Conservation (phyloP, 1,284 basidiomycete genomes). For the Leccinum fallax region DNA sequence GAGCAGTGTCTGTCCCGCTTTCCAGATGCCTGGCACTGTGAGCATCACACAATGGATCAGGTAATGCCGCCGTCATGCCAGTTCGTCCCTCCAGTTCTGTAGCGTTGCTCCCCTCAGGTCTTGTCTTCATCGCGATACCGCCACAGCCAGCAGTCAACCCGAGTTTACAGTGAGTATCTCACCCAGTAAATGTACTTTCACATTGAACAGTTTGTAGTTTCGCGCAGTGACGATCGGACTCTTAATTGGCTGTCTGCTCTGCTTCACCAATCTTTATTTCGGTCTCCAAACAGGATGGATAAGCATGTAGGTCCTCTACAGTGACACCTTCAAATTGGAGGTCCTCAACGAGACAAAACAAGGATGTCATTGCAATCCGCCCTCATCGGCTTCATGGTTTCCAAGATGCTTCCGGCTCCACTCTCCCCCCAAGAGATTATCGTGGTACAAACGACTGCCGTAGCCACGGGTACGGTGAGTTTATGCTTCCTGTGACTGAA, state of each 20-base stretch:
- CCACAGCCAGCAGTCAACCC: constrained; percentile 6
- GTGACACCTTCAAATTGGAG: not conserved
- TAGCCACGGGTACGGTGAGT: constrained; percentile 79
- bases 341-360: constrained; percentile 7
- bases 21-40: constrained; percentile 13
- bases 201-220: constrained; percentile 23
- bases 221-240: constrained; percentile 60
- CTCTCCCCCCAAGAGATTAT: constrained; percentile 90
- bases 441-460: constrained; percentile 93
- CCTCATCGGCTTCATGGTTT: constrained; percentile 88
- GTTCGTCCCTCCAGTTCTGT: not conserved
- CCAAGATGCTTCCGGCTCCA: constrained; percentile 69
- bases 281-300: constrained; percentile 81
- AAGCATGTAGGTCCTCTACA: constrained; percentile 52
- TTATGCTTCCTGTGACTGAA: not conserved
- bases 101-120: constrained; percentile 8
- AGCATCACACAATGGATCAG: constrained; percentile 24
- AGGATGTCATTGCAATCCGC: constrained; percentile 98
- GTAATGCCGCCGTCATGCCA: constrained; percentile 15
- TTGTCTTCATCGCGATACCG: not conserved
- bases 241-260: constrained; percentile 70
- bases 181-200: not conserved
- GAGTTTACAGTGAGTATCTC: constrained; percentile 34
- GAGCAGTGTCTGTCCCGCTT: not conserved
- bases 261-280: constrained; percentile 78